Evolutionary conservation across 2,329 filamentous ascomycete genomes (phyloP), one percentile per base, ranked within the genome.

Genomic region (Verruconis gallopava): DNA sequence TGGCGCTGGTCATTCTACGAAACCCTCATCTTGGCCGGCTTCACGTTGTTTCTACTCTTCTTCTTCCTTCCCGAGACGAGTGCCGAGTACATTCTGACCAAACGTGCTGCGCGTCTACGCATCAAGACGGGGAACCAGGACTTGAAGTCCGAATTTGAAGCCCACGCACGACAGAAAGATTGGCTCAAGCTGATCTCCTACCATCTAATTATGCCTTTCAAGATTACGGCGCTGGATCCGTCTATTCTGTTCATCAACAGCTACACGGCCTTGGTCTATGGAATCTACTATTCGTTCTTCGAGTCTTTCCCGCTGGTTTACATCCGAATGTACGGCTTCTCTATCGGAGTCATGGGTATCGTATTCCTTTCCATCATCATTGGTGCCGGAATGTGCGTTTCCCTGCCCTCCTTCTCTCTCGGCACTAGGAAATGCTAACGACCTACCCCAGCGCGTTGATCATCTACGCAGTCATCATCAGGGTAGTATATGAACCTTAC

Each of bases 241-340:
- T 32, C 40, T 11, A 33, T 46, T 13, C 18, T 40, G 14, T 46
- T 46, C 25, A 44, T 40, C 18, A 40, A 38, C n/a, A n/a, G 38
- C 14, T 44, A 44, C 40, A 44, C 41, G 15, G 41, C 42, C 18
- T 30, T 46, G 17, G 34, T 46, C 3, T 46, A 44, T 20, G 21
- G 41, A 14, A 44, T 46, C 20, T 46, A 43, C 15, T 46, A 46
- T 19, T 43, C 44, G 18, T 46, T 46, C 41, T 46, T 46, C 41
- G 44, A 46, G 21, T 32, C 34, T 35, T 46, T 46, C 36, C 41
- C 44, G 14, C 4, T 46, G 13, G 44, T 46, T 20, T 46, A 46
- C 32, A 15, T 44, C 4, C 15, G 20, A 17, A 44, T 40, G 3
- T 44, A 46, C 28, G 35, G 41, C 19, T 46, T 44, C 28, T 19